Evolutionary conservation across 305 asterid species (phyloP), one percentile per base, ranked within the genome.

Genomic region (Caryopteris hybrid): DNA sequence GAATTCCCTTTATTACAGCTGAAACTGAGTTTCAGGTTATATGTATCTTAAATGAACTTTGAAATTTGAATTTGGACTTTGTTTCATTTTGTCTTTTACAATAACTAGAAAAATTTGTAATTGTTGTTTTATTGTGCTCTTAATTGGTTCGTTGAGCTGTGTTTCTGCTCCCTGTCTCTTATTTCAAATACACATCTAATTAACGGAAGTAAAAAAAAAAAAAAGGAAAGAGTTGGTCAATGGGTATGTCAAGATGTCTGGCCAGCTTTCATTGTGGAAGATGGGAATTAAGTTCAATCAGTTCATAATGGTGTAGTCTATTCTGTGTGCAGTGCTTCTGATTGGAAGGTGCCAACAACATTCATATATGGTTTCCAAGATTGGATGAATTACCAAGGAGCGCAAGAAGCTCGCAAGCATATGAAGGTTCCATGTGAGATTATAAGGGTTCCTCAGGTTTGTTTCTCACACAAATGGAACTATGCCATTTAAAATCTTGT

Each of bases 301-400:
- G 17, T 34, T 46, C 43, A 13, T 20, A 38, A 18, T 42, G 31
- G 39, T 25, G 11, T 45, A 38, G 5, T 36, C 14, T 47, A 4
- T 73, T 14, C 72, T 66, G 34, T 36, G 57, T 79, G 72, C 86
- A 91, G 97, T 70, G 92, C 93, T 38, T 72, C 91, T 0, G 96
- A 88, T 27, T 91, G 95, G 96, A 91, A 85, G 81, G 96, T 91
- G 66, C 95, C 97, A 7, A 91, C 93, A 4, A 72, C 96, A 39
- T 91, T 91, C 76, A 91, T 91, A 22, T 91, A 91, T 56, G 97
- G 97, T 45, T 14, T 75, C 68, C 72, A 91, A 42, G 97, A 91
- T 80, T 91, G 97, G 97, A 91, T 88, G 96, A 77, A 78, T 69
- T 91, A 85, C 79, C 67, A 84, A 84, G 96, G 93, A 66, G 97